Base-by-base conservation (phyloP, 148 eudicot genomes). In the Vaccinium myrtillus region DNA sequence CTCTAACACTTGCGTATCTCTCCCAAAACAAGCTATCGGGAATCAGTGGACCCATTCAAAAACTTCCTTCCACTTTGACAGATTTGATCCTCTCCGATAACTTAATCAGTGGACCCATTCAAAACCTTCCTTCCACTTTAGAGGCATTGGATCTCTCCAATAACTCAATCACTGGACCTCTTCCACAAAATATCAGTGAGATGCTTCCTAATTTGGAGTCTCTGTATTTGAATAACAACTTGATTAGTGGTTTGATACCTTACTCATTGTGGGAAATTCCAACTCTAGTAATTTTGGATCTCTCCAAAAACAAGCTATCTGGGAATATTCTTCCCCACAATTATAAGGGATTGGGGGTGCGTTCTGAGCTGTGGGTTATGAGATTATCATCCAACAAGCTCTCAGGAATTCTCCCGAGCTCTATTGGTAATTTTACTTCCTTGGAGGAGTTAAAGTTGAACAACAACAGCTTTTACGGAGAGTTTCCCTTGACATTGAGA, bases 301-400 rank as follows among this genome's bases (percentile, higher is more conserved):
- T 77, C 39, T 51, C 56, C 32, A 49, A n/a, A 77, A 77, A 50
- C 25, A 77, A 15, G 39, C 23, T 51, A 50, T n/a, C 18, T 9
- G 80, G 80, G 6, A n/a, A n/a, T n/a, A n/a, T n/a, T 48, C 13
- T 77, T 59, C 90, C 92, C 0, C 32, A 30, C 32, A 77, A 86
- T 70, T 91, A 90, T 43, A 55, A 55, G 59, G 32, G 23, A n/a
- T 8, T 51, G 53, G 51, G 70, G 39, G 15, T 23, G 27, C 23
- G 0, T 43, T 2, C 0, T 0, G 0, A 23, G 10, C 21, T 90
- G 11, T 0, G 0, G 0, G 18, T 54, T 1, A 48, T 87, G 5
- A 81, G 75, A 5, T 16, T 90, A 48, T 88, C 88, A 2, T 86
- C 80, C 53, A 92, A 90, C 54, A 75, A 67, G 8, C 25, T 92